Base-by-base conservation (phyloP, 2,329 filamentous ascomycete species). In the Talaromyces sp. region DNA sequence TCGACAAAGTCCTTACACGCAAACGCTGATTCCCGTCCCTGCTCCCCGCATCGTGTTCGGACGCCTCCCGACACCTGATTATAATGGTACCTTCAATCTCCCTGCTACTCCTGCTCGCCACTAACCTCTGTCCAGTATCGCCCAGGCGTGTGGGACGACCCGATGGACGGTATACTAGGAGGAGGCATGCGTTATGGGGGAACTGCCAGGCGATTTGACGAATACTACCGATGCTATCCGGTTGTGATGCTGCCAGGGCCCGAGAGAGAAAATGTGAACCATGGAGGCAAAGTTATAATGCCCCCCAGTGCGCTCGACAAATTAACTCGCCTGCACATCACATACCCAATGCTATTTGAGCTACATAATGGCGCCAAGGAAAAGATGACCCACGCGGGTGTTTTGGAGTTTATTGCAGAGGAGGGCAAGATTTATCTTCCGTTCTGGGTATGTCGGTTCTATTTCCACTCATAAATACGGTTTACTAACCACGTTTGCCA, bases 141-240 rank as follows among this genome's bases (percentile, higher is more conserved):
- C 66, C 69, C 76, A 63, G 76, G 75, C 62, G 85, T 79, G 72
- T 84, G 81, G 76, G 77, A 82, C 61, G 83, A 80, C 64, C 74
- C 77, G 53, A 80, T 81, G 78, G 77, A 79, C 6, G 77, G 80
- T 62, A 81, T 85, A 71, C 82, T 85, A 64, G 80, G 83, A 64
- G 75, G 79, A 14, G 79, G 80, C 63, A 82, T 85, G 76, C 79
- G 79, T 40, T 80, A 79, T 65, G 73, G 75, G 51, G 79, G 76
- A 57, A 76, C 75, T 70, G 82, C 78, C 68, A 90, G 92, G 69
- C 91, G 93, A 64, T 99, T 99, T 80, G 94, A 99, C 77, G 95
- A 99, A 78, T 98, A 96, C 81, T 98, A 97, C 79, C 89, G 95
- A 71, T 97, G 93, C 82, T 99, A 98, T 73, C 95, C 95, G 51